phyloP scores from a whole-genome alignment of 1,284 basidiomycete species.

The Cutaneotrichosporon cutaneum region DNA sequence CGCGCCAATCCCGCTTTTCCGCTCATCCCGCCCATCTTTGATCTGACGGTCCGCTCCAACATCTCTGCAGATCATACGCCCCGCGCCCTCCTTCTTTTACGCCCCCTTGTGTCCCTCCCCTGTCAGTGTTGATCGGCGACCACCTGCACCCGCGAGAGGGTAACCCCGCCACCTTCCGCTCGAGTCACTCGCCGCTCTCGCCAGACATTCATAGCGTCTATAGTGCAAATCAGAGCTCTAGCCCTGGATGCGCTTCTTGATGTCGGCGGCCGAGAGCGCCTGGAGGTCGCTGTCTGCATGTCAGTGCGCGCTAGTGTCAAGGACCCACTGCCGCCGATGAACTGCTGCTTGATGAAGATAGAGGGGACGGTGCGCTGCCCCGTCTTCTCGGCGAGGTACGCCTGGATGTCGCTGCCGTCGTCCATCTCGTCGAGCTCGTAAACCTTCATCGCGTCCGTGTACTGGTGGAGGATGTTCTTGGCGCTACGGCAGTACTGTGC shows the following conservation, averaged over 20 bases:
- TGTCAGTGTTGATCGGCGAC: background rate
- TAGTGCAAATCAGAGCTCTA: slow-evolving; percentile 5
- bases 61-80: too few species aligned
- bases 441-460: slow-evolving; percentile 41
- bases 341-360: slow-evolving; percentile 50
- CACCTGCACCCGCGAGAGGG: background rate
- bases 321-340: slow-evolving; percentile 49
- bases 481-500: slow-evolving; percentile 47
- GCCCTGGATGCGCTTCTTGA: slow-evolving; percentile 41
- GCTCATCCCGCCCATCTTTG: too few species aligned
- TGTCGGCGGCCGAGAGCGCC: slow-evolving; percentile 38
- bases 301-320: background rate
- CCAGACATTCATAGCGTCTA: background rate
- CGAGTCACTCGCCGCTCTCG: background rate
- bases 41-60: too few species aligned
- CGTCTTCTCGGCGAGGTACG: slow-evolving; percentile 46
- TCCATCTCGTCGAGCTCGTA: slow-evolving; percentile 51
- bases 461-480: slow-evolving; percentile 41
- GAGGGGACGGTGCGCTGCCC: slow-evolving; percentile 52
- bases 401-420: slow-evolving; percentile 51
- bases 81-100: too few species aligned
- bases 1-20: too few species aligned
- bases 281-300: slow-evolving; percentile 37
- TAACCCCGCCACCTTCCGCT: background rate
- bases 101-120: too few species aligned